Evolutionary conservation across 495 filamentous ascomycete species (phyloP).

Genomic region (Aspergillus nidulans): DNA sequence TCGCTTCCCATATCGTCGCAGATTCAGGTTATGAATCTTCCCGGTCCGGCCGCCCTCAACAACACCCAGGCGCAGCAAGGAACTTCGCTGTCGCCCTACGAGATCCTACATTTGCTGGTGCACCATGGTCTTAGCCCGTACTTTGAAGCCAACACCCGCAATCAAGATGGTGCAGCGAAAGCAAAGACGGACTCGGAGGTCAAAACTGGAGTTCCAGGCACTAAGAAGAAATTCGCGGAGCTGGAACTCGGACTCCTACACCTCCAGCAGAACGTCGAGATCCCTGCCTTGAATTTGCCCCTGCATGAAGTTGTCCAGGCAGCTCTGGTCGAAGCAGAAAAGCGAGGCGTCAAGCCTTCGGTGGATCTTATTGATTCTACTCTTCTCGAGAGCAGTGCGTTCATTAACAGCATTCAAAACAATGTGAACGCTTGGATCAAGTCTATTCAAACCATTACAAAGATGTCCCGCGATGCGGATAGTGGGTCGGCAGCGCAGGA

Average conservation of each 20-base stretch:
- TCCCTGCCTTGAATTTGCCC: constrained; percentile 80
- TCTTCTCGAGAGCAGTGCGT: constrained; percentile 76
- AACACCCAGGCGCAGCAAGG: constrained; percentile 62
- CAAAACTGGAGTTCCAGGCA: constrained; percentile 91
- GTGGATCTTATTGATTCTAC: constrained; percentile 69
- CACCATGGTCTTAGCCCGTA: constrained; percentile 86
- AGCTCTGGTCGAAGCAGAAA: constrained; percentile 70
- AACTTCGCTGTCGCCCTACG: constrained; percentile 75
- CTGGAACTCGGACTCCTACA: constrained; percentile 84
- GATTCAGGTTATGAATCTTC: constrained; percentile 87
- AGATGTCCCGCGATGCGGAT: constrained; percentile 81
- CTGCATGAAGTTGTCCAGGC: constrained; percentile 82
- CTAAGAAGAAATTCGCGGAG: constrained; percentile 93
- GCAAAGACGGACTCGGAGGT: constrained; percentile 76
- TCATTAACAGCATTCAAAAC: constrained; percentile 89
- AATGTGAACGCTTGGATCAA: constrained; percentile 97
- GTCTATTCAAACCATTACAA: constrained; percentile 95
- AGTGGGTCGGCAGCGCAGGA: constrained; percentile 91
- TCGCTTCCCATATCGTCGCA: constrained; percentile 73
- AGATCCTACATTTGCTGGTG: constrained; percentile 81
- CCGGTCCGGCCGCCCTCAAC: constrained; percentile 64
- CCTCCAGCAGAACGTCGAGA: constrained; percentile 95
- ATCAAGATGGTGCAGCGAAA: constrained; percentile 66
- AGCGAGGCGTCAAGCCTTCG: constrained; percentile 58
- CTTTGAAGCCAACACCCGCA: constrained; percentile 90